Percentiles rank a stretch among this genome's conserved stretches.
Evolutionary conservation across 805 yeast genomes (phyloP).

Genomic region (Kodamaea lidongshanica): DNA sequence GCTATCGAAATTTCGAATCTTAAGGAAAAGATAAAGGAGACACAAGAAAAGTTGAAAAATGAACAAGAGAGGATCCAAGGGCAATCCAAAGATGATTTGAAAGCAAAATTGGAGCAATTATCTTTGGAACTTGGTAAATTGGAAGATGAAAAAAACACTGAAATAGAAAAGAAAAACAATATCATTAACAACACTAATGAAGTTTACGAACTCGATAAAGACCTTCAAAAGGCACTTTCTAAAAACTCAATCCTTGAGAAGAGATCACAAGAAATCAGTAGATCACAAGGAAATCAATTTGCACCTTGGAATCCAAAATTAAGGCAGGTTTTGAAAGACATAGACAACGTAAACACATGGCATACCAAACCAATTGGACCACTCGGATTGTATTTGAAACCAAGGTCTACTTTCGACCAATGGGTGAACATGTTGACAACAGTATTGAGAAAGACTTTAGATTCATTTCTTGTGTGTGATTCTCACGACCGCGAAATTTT

Average conservation of each 20-base stretch:
- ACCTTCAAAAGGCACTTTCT: constrained; percentile 10
- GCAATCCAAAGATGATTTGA: constrained; percentile 34
- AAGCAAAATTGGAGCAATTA: constrained; percentile 16
- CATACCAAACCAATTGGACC: constrained; percentile 71
- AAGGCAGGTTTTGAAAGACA: constrained; percentile 35
- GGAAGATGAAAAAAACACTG: constrained; percentile 13
- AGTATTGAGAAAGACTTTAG: constrained; percentile 42
- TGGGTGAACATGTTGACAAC: constrained; percentile 64
- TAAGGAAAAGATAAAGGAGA: constrained; percentile 9
- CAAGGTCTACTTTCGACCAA: constrained; percentile 46
- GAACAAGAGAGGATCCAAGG: constrained; percentile 40
- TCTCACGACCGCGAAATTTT: constrained; percentile 48
- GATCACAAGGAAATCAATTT: constrained; percentile 28
- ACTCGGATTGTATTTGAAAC: constrained; percentile 52
- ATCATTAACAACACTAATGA: constrained; percentile 12
- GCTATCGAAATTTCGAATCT: constrained; percentile 12
- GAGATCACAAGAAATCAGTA: constrained; percentile 10
- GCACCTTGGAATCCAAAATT: constrained; percentile 50
- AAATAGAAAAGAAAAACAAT: constrained; percentile 7
- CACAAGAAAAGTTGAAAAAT: constrained; percentile 15
- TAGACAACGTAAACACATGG: constrained; percentile 31
- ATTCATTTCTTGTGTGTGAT: constrained; percentile 62
- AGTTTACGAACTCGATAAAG: constrained; percentile 22
- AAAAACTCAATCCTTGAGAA: constrained; percentile 7
- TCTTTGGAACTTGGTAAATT: constrained; percentile 15